These are phyloP conservation scores for Tympanopsis confertula DNA, from an alignment of 2,329 filamentous ascomycete species.

Conservation along the genomic window DNA sequence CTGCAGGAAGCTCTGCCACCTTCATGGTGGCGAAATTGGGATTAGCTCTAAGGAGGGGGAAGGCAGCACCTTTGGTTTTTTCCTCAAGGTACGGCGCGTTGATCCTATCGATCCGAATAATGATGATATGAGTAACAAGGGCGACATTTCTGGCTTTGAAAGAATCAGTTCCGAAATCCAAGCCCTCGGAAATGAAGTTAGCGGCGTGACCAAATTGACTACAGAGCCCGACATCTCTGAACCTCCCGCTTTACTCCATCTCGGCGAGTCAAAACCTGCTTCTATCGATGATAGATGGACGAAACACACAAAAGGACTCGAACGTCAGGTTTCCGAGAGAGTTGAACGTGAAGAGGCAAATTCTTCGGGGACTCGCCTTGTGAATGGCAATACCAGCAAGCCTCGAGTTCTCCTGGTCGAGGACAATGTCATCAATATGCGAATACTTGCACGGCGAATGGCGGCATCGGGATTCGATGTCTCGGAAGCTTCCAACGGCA, in stretches of 20 bases:
- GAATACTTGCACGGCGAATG: neutral
- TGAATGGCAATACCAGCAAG: neutral
- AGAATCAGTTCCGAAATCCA: too few relatives aligned
- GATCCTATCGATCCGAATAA: too few relatives aligned
- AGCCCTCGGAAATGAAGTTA: neutral
- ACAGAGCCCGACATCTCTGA: neutral
- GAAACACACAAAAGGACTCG: neutral
- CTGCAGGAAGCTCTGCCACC: neutral
- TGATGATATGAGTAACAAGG: neutral
- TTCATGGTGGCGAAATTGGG: neutral
- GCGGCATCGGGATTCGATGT: neutral
- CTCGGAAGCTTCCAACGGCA: neutral
- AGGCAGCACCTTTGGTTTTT: constrained; percentile 1
- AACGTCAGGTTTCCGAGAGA: neutral
- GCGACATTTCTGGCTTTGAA: neutral
- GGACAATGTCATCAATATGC: constrained; percentile 1
- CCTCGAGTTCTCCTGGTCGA: neutral
- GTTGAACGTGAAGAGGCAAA: neutral
- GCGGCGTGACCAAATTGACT: neutral
- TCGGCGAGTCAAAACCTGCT: neutral
- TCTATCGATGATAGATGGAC: neutral
- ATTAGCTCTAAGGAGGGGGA: constrained; percentile 1
- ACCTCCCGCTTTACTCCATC: neutral
- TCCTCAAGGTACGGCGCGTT: neutral
- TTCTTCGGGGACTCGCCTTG: too few relatives aligned